Evolutionary conservation across 768 basidiomycete species (phyloP).

Genomic region (Suillus occidentalis): DNA sequence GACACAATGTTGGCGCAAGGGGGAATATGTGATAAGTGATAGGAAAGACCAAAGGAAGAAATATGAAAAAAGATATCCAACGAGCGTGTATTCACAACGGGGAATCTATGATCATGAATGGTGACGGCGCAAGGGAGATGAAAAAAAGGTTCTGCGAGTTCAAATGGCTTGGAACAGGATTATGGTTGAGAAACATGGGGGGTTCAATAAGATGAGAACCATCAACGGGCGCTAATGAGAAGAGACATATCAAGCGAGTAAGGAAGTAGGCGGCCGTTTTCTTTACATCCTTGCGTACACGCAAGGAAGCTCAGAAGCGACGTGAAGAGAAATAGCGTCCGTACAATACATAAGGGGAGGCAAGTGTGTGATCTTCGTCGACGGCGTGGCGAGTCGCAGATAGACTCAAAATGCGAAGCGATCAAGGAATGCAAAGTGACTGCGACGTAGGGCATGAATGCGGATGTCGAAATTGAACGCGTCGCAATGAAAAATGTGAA

Average conservation of each 20-base stretch:
- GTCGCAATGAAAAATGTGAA: constrained; percentile 15
- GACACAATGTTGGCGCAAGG: constrained; percentile 18
- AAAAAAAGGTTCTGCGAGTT: constrained; percentile 14
- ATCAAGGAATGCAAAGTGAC: constrained; percentile 19
- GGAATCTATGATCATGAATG: constrained; percentile 18
- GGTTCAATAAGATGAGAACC: constrained; percentile 24
- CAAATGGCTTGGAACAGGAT: constrained; percentile 19
- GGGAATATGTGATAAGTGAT: constrained; percentile 22
- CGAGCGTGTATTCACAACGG: constrained; percentile 19
- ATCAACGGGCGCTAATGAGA: constrained; percentile 36
- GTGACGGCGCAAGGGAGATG: constrained; percentile 9
- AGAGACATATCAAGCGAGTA: constrained; percentile 24
- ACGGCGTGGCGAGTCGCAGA: constrained; percentile 23
- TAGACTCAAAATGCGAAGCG: constrained; percentile 19
- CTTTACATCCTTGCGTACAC: constrained; percentile 16
- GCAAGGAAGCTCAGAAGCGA: constrained; percentile 17
- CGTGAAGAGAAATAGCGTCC: constrained; percentile 79
- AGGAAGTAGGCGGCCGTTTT: constrained; percentile 33
- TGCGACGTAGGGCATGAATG: constrained; percentile 13
- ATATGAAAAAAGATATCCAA: constrained; percentile 16
- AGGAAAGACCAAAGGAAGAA: constrained; percentile 20
- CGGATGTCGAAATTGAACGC: constrained; percentile 19
- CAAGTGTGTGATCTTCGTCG: constrained; percentile 34
- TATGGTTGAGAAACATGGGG: constrained; percentile 25
- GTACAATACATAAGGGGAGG: constrained; percentile 50